Evolutionary conservation across 2,329 filamentous ascomycete species (phyloP), one percentile per base, ranked within the genome.

Genomic region (Aspergillus transmontanensis): DNA sequence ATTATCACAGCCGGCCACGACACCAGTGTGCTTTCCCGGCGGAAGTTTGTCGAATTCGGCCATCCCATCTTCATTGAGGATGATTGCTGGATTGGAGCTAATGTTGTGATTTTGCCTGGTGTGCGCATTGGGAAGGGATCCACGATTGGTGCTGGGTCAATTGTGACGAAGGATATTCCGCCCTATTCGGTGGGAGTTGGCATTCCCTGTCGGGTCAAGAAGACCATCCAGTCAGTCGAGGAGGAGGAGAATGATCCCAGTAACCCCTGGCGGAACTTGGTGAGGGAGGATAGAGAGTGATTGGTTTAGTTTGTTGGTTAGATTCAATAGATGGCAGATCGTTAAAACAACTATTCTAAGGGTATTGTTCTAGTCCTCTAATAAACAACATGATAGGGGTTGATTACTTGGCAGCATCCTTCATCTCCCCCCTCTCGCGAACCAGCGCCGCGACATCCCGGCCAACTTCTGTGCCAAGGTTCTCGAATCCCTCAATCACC

Each of bases 1-100:
- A 84, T 87, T 41, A 83, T 83, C 62, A 81, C 81, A 0, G 85
- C 84, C 0, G 84, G 82, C 12, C 85, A 87, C 64, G 83, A 86
- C 66, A 79, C 79, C 0, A 82, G 82, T 50, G 79, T 86, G 6
- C 75, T 80, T 48, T 81, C 78, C 26, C 78, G 84, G 1, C 73
- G 80, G 16, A 81, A 83, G 9, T 79, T 81, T 41, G 75, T 86
- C 36, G 84, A 87, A 63, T 86, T 82, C 58, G 82, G 81, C 0
- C 75, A 78, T 30, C 80, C 80, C 0, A 79, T 86, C 0, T 76
- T 72, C 6, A 83, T 86, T 53, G 83, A 81, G 3, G 71, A 81
- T 39, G 81, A 83, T 41, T 82, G 78, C 66, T 81, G 83, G 83
- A 82, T 85, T 63, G 83, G 82, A 0, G 83, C 80, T 0, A 80